Percentiles rank a stretch among this genome's conserved stretches.
Conservation (phyloP, 78 protist genomes). For the Dictyostelium capitatum region DNA sequence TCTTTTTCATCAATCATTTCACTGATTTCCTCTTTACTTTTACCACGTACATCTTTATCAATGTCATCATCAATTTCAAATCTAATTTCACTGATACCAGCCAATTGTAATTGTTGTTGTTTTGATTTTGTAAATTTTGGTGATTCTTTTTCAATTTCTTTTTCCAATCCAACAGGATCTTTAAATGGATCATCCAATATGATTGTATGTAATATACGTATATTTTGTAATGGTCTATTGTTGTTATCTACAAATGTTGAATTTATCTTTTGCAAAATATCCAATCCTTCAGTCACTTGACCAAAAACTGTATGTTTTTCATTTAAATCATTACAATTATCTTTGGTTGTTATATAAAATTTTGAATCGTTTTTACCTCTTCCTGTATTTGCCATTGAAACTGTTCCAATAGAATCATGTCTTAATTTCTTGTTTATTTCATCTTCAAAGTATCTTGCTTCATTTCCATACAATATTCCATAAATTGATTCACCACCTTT, state of each 20-base stretch:
- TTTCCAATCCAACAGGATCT: constrained; percentile 88
- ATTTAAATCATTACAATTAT: constrained; percentile 86
- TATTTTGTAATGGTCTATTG: constrained; percentile 89
- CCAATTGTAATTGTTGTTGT: no score
- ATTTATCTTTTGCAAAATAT: constrained; percentile 85
- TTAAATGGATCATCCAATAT: constrained; percentile 97
- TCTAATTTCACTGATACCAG: background rate
- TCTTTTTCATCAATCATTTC: constrained; percentile 66
- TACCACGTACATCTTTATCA: constrained; percentile 35
- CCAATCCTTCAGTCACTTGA: constrained; percentile 94
- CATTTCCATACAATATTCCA: constrained; percentile 89
- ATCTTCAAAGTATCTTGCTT: constrained; percentile 90
- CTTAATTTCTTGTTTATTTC: constrained; percentile 84
- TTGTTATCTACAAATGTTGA: constrained; percentile 77
- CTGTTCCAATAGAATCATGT: constrained; percentile 73
- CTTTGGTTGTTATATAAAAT: constrained; percentile 92
- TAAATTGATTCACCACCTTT: constrained; percentile 92
- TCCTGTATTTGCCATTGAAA: constrained; percentile 88
- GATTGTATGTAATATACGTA: constrained; percentile 93
- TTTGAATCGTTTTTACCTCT: constrained; percentile 83
- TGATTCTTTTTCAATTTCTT: constrained; percentile 7
- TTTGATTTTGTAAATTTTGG: constrained; percentile 47
- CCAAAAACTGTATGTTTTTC: constrained; percentile 97
- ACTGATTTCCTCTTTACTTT: constrained; percentile 82
- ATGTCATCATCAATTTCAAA: constrained; percentile 85